Base-by-base conservation (phyloP, 2,329 filamentous ascomycete genomes). In the Pseudopyricularia cyperi region DNA sequence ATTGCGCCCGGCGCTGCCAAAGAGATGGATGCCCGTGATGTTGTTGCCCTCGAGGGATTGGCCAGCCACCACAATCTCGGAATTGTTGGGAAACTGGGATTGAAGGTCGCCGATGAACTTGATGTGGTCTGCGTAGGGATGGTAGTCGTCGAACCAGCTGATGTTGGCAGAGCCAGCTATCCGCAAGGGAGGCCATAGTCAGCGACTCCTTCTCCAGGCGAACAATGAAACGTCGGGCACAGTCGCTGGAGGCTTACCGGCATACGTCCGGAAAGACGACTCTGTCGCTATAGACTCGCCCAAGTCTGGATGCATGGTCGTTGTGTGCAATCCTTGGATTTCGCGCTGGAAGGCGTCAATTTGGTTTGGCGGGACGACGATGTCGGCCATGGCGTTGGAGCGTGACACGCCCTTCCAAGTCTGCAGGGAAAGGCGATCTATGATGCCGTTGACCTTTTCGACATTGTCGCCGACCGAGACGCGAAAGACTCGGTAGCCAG, bases 21-120 rank as follows among this genome's bases (percentile, higher is more conserved):
- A 77, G 53, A 79, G 66, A 59, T 77, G 75, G 44, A 79, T 68
- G 17, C 81, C 85, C 17, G 78, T 77, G 26, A 89, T 85, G 52
- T 64, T 55, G 19, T 71, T 66, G 1, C 72, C 72, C 51, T 74
- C 61, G 22, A 67, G 65, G 7, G 74, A 75, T 7, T 59, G 63
- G 4, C 76, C 76, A 6, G 67, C 63, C 15, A 63, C 65, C 37
- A 77, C 65, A 44, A 76, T 67, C 58, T 75, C 71, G 12, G 75
- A 69, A 55, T 74, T 71, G 4, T 61, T 55, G 3, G 75, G 66
- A 57, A 74, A 72, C 3, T 65, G 58, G 1, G 66, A 63, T 28
- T 70, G 67, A 11, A 80, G 63, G 53, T 74, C 69, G 3, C 66
- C 63, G 57, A 75, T 66, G 58, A 71, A 79, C 33, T 65, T 59